A percentile compares a stretch with the other conserved stretches of the same genome.
phyloP scores from a whole-genome alignment of 768 basidiomycete species.

The Calocybe indica region DNA sequence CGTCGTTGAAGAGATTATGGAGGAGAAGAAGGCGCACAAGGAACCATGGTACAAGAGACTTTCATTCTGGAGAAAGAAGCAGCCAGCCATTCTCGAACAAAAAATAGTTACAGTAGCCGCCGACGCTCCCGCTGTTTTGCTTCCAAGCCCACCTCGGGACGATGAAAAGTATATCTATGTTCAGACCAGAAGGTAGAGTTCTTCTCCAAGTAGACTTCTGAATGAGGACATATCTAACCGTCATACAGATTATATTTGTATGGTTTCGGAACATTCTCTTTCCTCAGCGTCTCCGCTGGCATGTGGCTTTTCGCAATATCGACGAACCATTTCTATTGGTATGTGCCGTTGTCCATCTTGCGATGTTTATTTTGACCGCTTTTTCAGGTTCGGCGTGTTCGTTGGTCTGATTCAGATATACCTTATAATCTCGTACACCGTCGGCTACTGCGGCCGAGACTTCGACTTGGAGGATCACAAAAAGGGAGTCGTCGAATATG shows the following conservation, averaged over 20 bases:
- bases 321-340: constrained; percentile 18
- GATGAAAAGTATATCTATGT: constrained; percentile 16
- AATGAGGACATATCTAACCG: neutral
- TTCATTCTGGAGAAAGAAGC: constrained; percentile 2
- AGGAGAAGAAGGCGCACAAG: neutral
- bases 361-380: neutral
- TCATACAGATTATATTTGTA: constrained; percentile 14
- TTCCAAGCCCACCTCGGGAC: constrained; percentile 18
- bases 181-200: constrained; percentile 13
- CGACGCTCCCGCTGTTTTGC: constrained; percentile 13
- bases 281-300: constrained; percentile 18
- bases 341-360: neutral
- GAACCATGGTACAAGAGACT: neutral
- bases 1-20: neutral
- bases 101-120: constrained; percentile 8
- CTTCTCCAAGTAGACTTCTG: neutral
- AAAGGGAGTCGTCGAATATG: constrained; percentile 13
- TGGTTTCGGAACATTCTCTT: constrained; percentile 18
- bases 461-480: constrained; percentile 16
- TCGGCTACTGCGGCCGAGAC: constrained; percentile 19
- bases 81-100: constrained; percentile 8
- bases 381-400: constrained; percentile 17
- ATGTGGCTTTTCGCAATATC: constrained; percentile 23
- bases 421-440: constrained; percentile 15
- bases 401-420: constrained; percentile 18